Base-by-base conservation (phyloP, 257 asterid genomes). In the Salvia hispanica region DNA sequence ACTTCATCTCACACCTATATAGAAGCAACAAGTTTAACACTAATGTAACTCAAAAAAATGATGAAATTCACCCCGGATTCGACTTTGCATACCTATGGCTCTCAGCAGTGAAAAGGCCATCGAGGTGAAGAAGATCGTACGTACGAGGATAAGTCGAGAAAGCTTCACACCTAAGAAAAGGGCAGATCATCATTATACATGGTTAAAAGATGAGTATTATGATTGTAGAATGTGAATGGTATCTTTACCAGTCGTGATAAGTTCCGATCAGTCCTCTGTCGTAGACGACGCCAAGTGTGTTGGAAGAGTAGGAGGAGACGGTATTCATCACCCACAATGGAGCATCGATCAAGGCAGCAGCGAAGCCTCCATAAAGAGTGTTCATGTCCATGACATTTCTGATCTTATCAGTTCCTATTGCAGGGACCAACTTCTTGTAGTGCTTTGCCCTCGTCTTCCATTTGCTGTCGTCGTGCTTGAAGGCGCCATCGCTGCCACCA, bases 141-240 rank as follows among this genome's bases (percentile, higher is more conserved):
- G 98, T 93, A 51, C 98, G 87, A 67, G 98, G 98, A 79, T 93
- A 93, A 7, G 98, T 93, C n/a, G 98, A 93, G 83, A 93, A 93
- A 36, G 98, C 92, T 81, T 93, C 98, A 50, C 98, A 93, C 98
- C 98, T 93, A 2, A 25, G 43, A 6, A 69, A 70, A 65, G 4
- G 3, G 72, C 37, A 70, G 59, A 54, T 58, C 31, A 60, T 67
- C 67, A 74, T 45, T 16, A 65, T 18, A 43, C 16, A 71, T 11
- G 33, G 42, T 39, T 7, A n/a, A 16, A 31, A 39, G 47, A 64
- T 28, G 42, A 25, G 5, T 33, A 1, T 7, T 43, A 59, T 37
- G 21, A 50, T 45, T n/a, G 37, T 59, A 6, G 10, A 60, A 59
- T 45, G 16, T 18, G 60, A 28, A 11, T 42, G 9, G 48, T 8